Percentiles rank a stretch among this genome's conserved stretches.
These are phyloP conservation scores for Physcomitrium patens DNA, from an alignment of 225 moss, liverwort and hornwort species.

Conservation along the genomic window DNA sequence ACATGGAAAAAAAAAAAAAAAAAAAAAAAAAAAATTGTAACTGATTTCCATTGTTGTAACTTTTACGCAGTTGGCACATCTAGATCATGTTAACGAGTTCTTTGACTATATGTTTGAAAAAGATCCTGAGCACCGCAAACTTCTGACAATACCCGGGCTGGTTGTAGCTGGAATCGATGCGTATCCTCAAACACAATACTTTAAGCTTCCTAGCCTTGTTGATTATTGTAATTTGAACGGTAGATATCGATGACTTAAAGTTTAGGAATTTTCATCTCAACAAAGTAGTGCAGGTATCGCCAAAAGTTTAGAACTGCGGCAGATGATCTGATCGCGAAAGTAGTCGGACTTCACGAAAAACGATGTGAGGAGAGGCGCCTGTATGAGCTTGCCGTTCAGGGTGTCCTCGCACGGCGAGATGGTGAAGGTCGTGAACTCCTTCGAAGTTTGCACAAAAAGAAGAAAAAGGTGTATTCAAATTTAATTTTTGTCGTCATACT, in stretches of 20 bases:
- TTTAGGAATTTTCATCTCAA: constrained; percentile 19
- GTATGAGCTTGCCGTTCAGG: constrained; percentile 54
- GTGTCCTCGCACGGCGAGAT: constrained; percentile 68
- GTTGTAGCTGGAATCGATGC: constrained; percentile 64
- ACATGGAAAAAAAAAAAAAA: background rate
- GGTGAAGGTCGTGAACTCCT: constrained; percentile 69
- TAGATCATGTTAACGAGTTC: constrained; percentile 61
- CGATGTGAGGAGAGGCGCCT: constrained; percentile 61
- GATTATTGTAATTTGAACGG: constrained; percentile 8
- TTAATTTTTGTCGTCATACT: constrained; percentile 12
- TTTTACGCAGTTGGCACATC: constrained; percentile 64
- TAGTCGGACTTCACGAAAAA: constrained; percentile 64
- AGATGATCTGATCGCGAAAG: constrained; percentile 59
- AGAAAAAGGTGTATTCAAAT: constrained; percentile 58
- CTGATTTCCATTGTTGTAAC: background rate
- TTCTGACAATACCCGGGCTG: constrained; percentile 69
- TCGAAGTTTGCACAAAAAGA: constrained; percentile 61
- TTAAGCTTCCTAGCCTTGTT: background rate
- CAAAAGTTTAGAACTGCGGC: constrained; percentile 50
- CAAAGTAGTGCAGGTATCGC: constrained; percentile 36
- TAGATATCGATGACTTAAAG: background rate
- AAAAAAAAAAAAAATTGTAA: background rate
- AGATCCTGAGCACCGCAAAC: constrained; percentile 68
- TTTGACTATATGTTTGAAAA: constrained; percentile 72
- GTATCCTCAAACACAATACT: constrained; percentile 50